Percentiles rank a stretch among this genome's conserved stretches.
These are phyloP conservation scores for Yamadazyma oceani DNA, from an alignment of 1,139 yeast species.

Conservation along the genomic window DNA sequence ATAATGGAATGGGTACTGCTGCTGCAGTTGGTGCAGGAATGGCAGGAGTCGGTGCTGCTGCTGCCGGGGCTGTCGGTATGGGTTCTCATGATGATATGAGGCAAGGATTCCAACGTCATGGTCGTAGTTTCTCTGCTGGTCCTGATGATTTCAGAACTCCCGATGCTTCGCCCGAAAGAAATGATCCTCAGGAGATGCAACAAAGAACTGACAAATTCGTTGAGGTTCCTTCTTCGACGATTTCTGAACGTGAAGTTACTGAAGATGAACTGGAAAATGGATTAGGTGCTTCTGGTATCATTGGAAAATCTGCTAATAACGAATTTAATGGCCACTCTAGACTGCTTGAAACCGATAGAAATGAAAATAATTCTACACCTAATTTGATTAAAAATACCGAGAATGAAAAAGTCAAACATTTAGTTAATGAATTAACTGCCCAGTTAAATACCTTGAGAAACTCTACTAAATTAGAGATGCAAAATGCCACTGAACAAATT, in stretches of 20 bases:
- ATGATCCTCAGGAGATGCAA: background rate
- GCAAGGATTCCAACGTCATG: constrained; percentile 32
- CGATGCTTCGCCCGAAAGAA: constrained; percentile 32
- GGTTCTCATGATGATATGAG: constrained; percentile 15
- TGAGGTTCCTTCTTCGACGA: constrained; percentile 30
- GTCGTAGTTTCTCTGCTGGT: constrained; percentile 41
- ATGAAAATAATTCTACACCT: constrained; percentile 17
- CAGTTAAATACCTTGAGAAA: constrained; percentile 48
- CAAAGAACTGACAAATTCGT: constrained; percentile 23
- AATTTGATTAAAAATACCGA: constrained; percentile 14
- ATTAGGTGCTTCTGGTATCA: constrained; percentile 1
- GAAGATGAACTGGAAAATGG: constrained; percentile 17
- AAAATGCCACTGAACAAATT: constrained; percentile 53
- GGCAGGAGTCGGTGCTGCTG: background rate
- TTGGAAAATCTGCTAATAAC: background rate
- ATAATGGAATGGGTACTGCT: background rate
- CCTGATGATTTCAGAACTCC: constrained; percentile 48
- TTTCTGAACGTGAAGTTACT: constrained; percentile 21
- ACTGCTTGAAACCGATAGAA: constrained; percentile 10
- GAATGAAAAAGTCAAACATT: constrained; percentile 31
- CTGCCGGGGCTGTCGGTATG: constrained; percentile 4
- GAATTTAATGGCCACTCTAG: constrained; percentile 8
- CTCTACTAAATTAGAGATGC: constrained; percentile 52
- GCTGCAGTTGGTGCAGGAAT: background rate
- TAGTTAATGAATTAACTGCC: constrained; percentile 43